Conservation (phyloP, 768 basidiomycete genomes). For the Plicaturopsis crispa region DNA sequence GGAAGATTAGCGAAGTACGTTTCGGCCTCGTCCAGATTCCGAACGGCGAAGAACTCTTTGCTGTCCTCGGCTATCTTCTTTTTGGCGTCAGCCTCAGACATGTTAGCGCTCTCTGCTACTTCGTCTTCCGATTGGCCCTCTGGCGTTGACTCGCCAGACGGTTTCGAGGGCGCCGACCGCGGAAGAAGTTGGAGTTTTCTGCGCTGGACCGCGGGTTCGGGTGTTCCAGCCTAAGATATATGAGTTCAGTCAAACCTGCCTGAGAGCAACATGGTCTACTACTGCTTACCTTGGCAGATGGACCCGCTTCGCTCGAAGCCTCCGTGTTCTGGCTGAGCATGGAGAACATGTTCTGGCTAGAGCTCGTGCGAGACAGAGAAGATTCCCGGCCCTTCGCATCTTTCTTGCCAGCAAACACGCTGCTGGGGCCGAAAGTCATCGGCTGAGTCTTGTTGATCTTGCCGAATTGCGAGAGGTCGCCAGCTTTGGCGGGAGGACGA, state of each 20-base stretch:
- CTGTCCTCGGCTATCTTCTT: constrained; percentile 75
- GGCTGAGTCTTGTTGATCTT: constrained; percentile 70
- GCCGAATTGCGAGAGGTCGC: constrained; percentile 82
- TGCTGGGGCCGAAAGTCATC: constrained; percentile 78
- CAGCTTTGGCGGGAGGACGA: constrained; percentile 67
- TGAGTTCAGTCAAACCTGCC: constrained; percentile 43
- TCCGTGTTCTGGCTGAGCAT: constrained; percentile 67
- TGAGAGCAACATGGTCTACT: constrained; percentile 43
- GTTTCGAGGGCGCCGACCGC: constrained; percentile 61
- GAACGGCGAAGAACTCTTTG: constrained; percentile 83
- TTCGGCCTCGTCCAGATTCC: constrained; percentile 82
- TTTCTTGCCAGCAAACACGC: constrained; percentile 76
- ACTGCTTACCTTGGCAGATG: constrained; percentile 40
- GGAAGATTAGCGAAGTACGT: constrained; percentile 77
- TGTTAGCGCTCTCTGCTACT: constrained; percentile 35
- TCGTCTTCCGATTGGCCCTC: constrained; percentile 44
- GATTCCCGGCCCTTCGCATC: constrained; percentile 52
- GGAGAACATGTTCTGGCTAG: constrained; percentile 81
- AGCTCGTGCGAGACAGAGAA: constrained; percentile 72
- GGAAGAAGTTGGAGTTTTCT: constrained; percentile 71
- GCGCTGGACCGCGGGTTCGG: constrained; percentile 48
- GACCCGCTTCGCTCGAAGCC: constrained; percentile 40
- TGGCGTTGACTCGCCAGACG: constrained; percentile 37
- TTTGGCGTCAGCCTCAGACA: constrained; percentile 62
- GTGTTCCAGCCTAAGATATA: constrained; percentile 30